Evolutionary conservation across 2,329 filamentous ascomycete genomes (phyloP), one percentile per base, ranked within the genome.

Genomic region (Talaromyces piceae): DNA sequence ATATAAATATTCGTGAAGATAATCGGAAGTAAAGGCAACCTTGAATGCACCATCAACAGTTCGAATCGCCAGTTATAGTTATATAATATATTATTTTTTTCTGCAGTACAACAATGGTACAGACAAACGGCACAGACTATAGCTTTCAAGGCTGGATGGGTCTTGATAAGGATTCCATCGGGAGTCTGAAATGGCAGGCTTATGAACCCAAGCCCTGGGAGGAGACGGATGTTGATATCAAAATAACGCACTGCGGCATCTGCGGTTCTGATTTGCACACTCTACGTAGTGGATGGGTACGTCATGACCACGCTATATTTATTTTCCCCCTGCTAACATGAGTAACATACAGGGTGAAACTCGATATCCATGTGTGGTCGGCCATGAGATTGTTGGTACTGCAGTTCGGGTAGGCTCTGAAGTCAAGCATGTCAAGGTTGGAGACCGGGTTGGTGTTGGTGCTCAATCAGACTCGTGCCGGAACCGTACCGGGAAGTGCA

Each of bases 201-300:
- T 84, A 77, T 50, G 73, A 81, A 65, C 81, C 81, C 31, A 86
- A 86, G 72, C 67, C 70, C n/a, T 86, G 81, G 77, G 77, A 81
- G 41, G 82, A 86, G 62, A 78, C 74, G 23, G 81, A 86, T 55
- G 67, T 86, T 50, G 82, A 85, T 60, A 83, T 86, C 58, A 75
- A 80, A 61, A 68, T 85, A 56, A 76, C 78, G 0, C 79, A 83
- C 69, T 84, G 80, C 57, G 81, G 83, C 54, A 77, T 86, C 56
- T 86, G 83, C 61, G 82, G 80, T 50, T 78, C 76, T 0, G 82
- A 85, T 56, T 46, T 84, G 30, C 81, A 83, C 64, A 75, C 68
- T 3, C 67, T 83, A 3, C 71, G 74, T 18, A 78, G 77, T 11
- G 80, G 66, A 46, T 69, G 67, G 66, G 67, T 68, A 56, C 49